Base-by-base conservation (phyloP, 1,139 yeast genomes). In the Kurtzmaniella quercitrusa region DNA sequence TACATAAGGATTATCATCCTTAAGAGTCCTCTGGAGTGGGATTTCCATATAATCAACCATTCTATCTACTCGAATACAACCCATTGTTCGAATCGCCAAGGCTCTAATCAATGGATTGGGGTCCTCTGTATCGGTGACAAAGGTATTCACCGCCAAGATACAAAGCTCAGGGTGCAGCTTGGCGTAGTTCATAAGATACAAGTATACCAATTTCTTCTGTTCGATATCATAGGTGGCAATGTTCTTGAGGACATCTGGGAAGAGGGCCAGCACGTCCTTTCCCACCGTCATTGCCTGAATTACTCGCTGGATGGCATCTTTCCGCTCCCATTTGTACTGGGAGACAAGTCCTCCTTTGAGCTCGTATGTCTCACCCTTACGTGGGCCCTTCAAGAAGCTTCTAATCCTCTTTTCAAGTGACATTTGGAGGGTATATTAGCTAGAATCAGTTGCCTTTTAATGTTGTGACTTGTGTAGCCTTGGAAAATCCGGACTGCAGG, bases 251-350 rank as follows among this genome's bases (percentile, higher is more conserved):
- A 94, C 95, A 62, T 94, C 98, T 1, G 99, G 98, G 55, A 94
- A 94, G 48, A 94, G 73, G 1, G 95, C 81, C 11, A 96, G 87
- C 25, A 94, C 98, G 64, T 94, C 98, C 61, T 94, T 94, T n/a
- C 98, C 98, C 27, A 91, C 80, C 0, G 98, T 94, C 99, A 94
- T 94, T 48, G 97, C 98, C 47, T 94, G 95, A 58, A 94, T 94
- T 19, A 95, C 96, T 46, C 96, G 75, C 65, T 91, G 96, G 53
- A 94, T 94, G 23, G 98, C 96, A 63, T 94, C 98, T 62, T 93
- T 94, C 48, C 96, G 73, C 54, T 94, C 97, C 54, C 81, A 84
- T 37, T 96, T 95, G 65, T 89, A 94, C 64, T 89, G 98, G 12
- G 97, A 89, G 4, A 93, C 98, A 46, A 94, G 75, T 1, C 98